Base-by-base conservation (phyloP, 768 basidiomycete species). In the Cubamyces sp. region DNA sequence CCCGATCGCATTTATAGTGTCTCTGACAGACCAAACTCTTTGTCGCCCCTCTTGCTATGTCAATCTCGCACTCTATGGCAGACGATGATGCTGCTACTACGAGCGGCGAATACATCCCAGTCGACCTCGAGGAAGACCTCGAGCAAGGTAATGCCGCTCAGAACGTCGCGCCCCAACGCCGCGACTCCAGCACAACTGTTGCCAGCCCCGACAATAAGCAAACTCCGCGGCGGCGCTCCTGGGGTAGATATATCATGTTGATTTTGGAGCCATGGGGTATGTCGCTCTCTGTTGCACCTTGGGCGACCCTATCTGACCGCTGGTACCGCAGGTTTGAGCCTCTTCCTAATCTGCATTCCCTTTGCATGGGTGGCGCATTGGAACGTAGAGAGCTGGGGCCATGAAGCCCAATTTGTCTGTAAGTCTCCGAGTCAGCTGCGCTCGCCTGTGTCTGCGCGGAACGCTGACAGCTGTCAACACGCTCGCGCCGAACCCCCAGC, bases 341-440 rank as follows among this genome's bases (percentile, higher is more conserved):
- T 82, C 5, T 78, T 90, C 25, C 66, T 88, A 21, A 25, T 87
- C 1, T 77, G 85, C 64, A 78, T 87, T 9, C 87, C 87, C 0
- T 60, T 87, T 25, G 82, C 87, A 18, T 90, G 86, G 86, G 78
- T 76, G 12, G 77, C 82, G 0, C 83, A 87, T 68, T 88, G 84
- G 51, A n/a, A 46, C 16, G 42, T 50, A 39, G 49, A 57, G 56
- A 37, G 21, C 57, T 82, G 79, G 80, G 62, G 68, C 21, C 66
- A 73, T 60, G 66, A 64, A n/a, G 52, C 71, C 9, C 79, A 79
- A 12, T 87, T 86, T 64, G 68, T 77, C 30, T 71, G 83, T 86
- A 68, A 61, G 82, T 37, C 5, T 26, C 14, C 12, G 23, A 41
- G 9, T 41, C 11, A 34, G 4, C 34, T 5, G n/a, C 4, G 11